Evolutionary conservation across 768 basidiomycete genomes (phyloP), one percentile per base, ranked within the genome.

Genomic region (Calocera viscosa): DNA sequence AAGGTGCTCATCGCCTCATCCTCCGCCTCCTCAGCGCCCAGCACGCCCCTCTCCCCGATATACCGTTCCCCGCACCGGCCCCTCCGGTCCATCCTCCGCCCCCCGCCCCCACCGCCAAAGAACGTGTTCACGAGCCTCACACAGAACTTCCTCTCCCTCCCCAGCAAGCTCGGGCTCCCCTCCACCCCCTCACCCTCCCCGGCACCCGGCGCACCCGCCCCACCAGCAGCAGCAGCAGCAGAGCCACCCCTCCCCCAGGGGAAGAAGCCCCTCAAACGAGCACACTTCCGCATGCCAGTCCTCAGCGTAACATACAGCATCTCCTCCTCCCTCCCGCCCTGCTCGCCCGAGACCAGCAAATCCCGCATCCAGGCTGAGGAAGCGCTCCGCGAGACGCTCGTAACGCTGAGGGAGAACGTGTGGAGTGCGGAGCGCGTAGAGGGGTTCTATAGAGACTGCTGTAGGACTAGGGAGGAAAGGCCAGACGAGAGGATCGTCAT

Each of bases 231-330:
- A 17, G 43, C 19, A 19, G 43, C 53, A 60, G n/a, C n/a, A n/a
- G n/a, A n/a, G n/a, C n/a, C n/a, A n/a, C n/a, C n/a, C n/a, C n/a
- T n/a, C 26, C 28, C 30, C 53, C 33, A 73, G 72, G 68, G 68
- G 64, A 75, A 77, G 38, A 84, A 81, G 72, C 84, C 90, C 12
- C 81, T 95, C 69, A 92, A 90, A 73, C 79, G 90, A 64, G 96
- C 94, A 0, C 90, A 95, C 72, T 97, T 97, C 74, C 90, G 95
- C 70, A 79, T 96, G 14, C 91, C 91, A 0, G 83, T 89, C 71
- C 83, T 96, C 71, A 86, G 85, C 34, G 90, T 89, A 26, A 85
- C 94, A 34, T 97, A 98, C 75, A 93, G 94, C 0, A 94, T 97
- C 74, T 89, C 88, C 30, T 85, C 87, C 1, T 71, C 86, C 17